phyloP scores from a whole-genome alignment of 768 basidiomycete species.

The Amanita muscaria region DNA sequence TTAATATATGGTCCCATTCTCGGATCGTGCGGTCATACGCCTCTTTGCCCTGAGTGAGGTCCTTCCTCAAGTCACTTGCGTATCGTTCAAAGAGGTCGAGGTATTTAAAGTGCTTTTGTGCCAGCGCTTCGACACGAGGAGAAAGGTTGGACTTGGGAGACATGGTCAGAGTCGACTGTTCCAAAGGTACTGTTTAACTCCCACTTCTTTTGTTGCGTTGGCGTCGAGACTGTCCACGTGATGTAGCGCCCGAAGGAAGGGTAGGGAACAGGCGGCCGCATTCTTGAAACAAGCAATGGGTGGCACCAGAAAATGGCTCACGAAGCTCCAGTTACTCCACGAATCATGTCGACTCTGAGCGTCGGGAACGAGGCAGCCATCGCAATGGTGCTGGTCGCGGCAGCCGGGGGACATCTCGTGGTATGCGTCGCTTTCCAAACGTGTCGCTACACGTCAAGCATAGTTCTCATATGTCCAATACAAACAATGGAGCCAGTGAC shows the following conservation, averaged over 20 bases:
- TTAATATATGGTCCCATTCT: too few species aligned
- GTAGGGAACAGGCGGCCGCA: slow-evolving; percentile 20
- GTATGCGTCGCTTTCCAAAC: slow-evolving; percentile 34
- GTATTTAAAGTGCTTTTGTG: too few species aligned
- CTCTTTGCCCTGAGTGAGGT: too few species aligned
- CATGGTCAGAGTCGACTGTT: too few species aligned
- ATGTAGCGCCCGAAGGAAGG: not conserved
- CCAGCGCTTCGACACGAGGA: too few species aligned
- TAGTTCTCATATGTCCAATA: not conserved
- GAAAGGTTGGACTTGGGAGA: too few species aligned
- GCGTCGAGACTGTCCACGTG: slow-evolving; percentile 5
- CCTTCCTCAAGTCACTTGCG: too few species aligned
- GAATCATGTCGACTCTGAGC: slow-evolving; percentile 37
- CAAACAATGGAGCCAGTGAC: not conserved
- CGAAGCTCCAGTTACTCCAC: too few species aligned
- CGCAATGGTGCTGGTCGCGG: slow-evolving; percentile 35
- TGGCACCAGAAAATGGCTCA: slow-evolving; percentile 33
- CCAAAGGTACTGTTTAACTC: too few species aligned
- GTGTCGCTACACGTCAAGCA: slow-evolving; percentile 26
- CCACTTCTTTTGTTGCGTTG: too few species aligned
- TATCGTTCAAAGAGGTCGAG: too few species aligned
- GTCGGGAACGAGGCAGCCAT: slow-evolving; percentile 57
- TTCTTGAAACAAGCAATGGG: slow-evolving; percentile 56
- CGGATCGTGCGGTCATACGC: too few species aligned
- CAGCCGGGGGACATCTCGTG: slow-evolving; percentile 28